Evolutionary conservation across 805 yeast species (phyloP), one percentile per base, ranked within the genome.

Genomic region (Grigorovia jiainica): DNA sequence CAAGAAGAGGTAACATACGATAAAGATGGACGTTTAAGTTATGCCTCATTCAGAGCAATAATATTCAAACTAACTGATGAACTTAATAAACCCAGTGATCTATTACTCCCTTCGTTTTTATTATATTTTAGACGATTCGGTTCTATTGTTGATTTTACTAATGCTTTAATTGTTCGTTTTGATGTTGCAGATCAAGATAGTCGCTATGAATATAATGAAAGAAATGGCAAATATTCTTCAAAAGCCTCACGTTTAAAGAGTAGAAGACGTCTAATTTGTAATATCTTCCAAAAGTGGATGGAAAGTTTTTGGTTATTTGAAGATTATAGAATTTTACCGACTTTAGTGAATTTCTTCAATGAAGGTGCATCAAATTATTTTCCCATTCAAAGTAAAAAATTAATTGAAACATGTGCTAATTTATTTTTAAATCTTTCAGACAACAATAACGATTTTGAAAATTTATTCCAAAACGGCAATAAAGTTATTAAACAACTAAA

Each of bases 231-330:
- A 33, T 67, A 58, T 43, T 64, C 74, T 2, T 63, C 72, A 17
- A 45, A 62, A 48, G 66, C 71, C 44, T 65, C 72, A 16, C 64
- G 71, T 48, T 48, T 76, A 32, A 77, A 73, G 52, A 78, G 71
- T 47, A 71, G 92, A 57, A 67, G 90, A 54, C 75, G 77, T 46
- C 62, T 82, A 37, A 78, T 87, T 32, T 76, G 81, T 49, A 76
- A 74, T 48, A 70, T 82, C 58, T 75, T 87, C 55, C 83, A 78
- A 57, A 66, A 76, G 29, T 90, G 98, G 98, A 64, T 90, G 60
- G 95, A 87, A 60, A 80, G 92, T 40, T 87, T 82, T 57, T 90
- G 96, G 96, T 76, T 79, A 47, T 75, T 73, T 38, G 68, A 71
- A 16, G 95, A 87, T 58, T 74, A 73, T 46, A 63, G 60, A 20